Evolutionary conservation across 345 rosid genomes (phyloP), one percentile per base, ranked within the genome.

Genomic region (Noccaea bulbosa): DNA sequence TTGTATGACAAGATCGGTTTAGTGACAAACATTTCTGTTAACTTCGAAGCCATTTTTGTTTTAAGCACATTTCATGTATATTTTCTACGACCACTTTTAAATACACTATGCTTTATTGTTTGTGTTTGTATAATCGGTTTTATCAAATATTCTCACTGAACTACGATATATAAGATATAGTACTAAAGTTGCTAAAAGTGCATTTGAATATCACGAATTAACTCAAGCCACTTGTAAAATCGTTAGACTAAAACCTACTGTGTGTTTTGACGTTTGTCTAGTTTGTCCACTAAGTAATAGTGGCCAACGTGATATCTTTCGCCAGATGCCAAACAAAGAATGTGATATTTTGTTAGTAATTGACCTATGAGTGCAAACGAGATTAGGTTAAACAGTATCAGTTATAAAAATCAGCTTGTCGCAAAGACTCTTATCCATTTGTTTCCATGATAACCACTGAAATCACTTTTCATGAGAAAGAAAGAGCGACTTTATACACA

Each of bases 381-480:
- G n/a, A 53, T 17, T 41, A 61, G 37, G n/a, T 57, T 48, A 59
- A 14, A 5, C 7, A 48, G 41, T 11, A 47, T 8, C 30, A 60
- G 24, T 30, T 40, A 49, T 11, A 40, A 60, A 45, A 70, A 40
- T 30, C 15, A 48, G 32, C 51, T 30, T 32, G 60, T 11, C 51
- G 15, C 14, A 4, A 4, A 54, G 20, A n/a, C 14, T 32, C 44
- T 52, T 66, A 34, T 68, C 72, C 44, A 67, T 17, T 55, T 37
- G 38, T 51, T 43, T 67, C 32, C 50, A 55, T 68, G 15, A 14
- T 33, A 55, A 68, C 44, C 53, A 44, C 9, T 32, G n/a, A 54
- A 32, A 43, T 35, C 22, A 14, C 7, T 35, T 3, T 64, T 8
- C 30, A 34, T 58, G 56, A 16, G 44, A 3, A 63, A 58, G 11